Percentiles rank a stretch among this genome's conserved stretches.
Conservation (phyloP, 2,329 filamentous ascomycete species). For the Xylariaceae sp. region DNA sequence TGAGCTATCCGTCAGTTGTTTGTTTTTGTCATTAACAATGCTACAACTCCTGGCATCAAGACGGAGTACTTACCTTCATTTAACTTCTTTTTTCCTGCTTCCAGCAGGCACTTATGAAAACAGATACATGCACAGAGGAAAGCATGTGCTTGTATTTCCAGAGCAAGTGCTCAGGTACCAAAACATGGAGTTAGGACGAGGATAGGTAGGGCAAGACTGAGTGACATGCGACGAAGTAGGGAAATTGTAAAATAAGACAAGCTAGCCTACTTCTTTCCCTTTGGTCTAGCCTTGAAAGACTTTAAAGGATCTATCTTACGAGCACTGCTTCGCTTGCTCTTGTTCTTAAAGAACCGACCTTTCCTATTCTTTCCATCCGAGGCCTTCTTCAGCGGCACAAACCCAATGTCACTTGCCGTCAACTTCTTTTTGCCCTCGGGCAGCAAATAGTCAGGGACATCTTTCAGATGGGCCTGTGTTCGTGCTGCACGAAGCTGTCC, state of each 20-base stretch:
- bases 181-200: not conserved
- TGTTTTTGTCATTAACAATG: no score
- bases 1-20: no score
- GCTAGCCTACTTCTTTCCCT: slow-evolving; percentile 28
- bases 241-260: slow-evolving; percentile 1
- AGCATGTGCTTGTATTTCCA: no score
- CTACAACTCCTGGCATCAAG: no score
- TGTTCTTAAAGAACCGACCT: slow-evolving; percentile 40
- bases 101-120: no score
- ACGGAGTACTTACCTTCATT: no score
- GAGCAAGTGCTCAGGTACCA: not conserved
- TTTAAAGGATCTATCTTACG: slow-evolving; percentile 81
- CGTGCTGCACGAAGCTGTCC: slow-evolving; percentile 78
- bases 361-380: slow-evolving; percentile 47
- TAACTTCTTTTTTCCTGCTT: no score
- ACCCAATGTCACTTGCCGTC: slow-evolving; percentile 64
- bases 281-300: slow-evolving; percentile 70
- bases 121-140: no score
- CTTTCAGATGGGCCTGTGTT: slow-evolving; percentile 78
- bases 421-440: slow-evolving; percentile 73
- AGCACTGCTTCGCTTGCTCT: slow-evolving; percentile 49
- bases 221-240: not conserved
- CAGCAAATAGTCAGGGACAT: slow-evolving; percentile 90
- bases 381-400: slow-evolving; percentile 63
- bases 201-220: not conserved